Evolutionary conservation across 2,329 filamentous ascomycete genomes (phyloP), one percentile per base, ranked within the genome.

Genomic region (Aquanectria penicillioides): DNA sequence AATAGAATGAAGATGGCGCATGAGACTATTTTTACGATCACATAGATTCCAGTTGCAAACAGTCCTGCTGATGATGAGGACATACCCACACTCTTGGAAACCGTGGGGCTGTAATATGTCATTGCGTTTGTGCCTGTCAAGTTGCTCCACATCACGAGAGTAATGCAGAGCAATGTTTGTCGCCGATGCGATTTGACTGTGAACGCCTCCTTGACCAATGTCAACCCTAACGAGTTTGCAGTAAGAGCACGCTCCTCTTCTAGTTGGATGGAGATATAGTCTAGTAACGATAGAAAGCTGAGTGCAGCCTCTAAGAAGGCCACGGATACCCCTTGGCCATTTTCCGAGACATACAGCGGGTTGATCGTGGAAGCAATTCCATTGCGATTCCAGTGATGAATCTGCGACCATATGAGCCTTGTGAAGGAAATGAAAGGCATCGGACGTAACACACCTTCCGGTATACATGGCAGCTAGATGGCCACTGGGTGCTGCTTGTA

Each of bases 111-210:
- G 12, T 61, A 61, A 2, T 61, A 61, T 1, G 48, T 59, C 8
- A 89, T 52, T 37, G 65, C 61, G 38, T 70, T 70, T 7, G 68
- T 70, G 0, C 59, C 59, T 3, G 57, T 60, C 4, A 59, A 86
- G 69, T 89, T 86, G 70, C 89, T 87, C 70, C 86, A 89, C 50
- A 89, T 77, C 86, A 86, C 75, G 51, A 81, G 70, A 17, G 71
- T 48, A 59, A 89, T 85, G 59, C 83, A 86, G 47, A 89, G 80
- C 17, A 88, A 72, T 2, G 81, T 83, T 34, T 86, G 80, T 67
- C 86, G 86, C 47, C 86, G 79, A 74, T 89, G 84, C 3, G 78
- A 78, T n/a, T 76, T 71, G 59, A 85, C 81, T 11, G 78, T 75
- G 80, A 83, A 88, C 80, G 86, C 86, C 71, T 88, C 86, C 64